Evolutionary conservation across 768 basidiomycete genomes (phyloP).

Genomic region (Kwoniella pini): DNA sequence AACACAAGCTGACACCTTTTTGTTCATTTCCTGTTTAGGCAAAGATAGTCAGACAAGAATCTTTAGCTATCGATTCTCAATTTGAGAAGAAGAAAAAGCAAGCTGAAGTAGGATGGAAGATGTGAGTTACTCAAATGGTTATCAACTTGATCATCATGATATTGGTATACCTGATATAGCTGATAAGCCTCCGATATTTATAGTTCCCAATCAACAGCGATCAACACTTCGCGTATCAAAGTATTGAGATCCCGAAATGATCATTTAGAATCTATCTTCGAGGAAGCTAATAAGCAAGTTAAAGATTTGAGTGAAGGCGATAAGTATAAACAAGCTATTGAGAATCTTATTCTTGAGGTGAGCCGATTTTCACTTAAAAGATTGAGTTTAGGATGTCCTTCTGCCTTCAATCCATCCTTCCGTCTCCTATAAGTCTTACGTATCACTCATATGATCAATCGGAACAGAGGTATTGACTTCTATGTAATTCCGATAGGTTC

Average conservation of each 20-base stretch:
- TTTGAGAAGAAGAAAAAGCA: conserved; percentile 97
- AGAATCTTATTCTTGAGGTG: conserved; percentile 78
- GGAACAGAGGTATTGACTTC: too few species aligned
- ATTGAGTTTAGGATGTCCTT: too few species aligned
- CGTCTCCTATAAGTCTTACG: background rate
- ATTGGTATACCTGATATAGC: background rate
- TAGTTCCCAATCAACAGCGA: conserved; percentile 91
- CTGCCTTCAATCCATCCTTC: background rate
- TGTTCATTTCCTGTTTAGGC: conserved; percentile 61
- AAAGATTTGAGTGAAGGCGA: conserved; percentile 61
- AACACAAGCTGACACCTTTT: background rate
- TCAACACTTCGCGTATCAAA: conserved; percentile 90
- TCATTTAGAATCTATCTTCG: conserved; percentile 84
- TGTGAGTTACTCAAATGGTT: conserved; percentile 61
- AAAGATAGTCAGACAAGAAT: conserved; percentile 94
- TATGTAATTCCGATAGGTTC: conserved; percentile 59
- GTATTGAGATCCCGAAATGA: conserved; percentile 90
- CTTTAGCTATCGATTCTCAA: conserved; percentile 87
- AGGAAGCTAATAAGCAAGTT: conserved; percentile 66
- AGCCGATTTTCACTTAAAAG: conserved; percentile 19
- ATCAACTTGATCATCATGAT: background rate
- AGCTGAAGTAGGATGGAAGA: conserved; percentile 91
- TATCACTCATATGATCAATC: too few species aligned
- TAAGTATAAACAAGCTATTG: conserved; percentile 77
- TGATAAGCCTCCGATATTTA: background rate